Conservation (phyloP, 2,329 filamentous ascomycete species). For the Colletotrichum lentis region DNA sequence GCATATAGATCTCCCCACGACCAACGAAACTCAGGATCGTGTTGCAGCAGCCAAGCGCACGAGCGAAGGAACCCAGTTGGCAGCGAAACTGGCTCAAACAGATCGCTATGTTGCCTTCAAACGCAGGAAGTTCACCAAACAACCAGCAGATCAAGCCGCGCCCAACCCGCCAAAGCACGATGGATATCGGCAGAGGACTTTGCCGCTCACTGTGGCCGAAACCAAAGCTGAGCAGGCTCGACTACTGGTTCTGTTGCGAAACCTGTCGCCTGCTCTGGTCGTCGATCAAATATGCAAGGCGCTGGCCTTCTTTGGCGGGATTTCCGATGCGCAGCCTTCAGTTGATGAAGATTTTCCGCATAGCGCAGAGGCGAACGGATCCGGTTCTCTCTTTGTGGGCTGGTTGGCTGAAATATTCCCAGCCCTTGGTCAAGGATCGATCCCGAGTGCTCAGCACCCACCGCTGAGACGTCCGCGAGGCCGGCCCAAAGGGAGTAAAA, state of each 20-base stretch:
- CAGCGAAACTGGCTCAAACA: slow-evolving; percentile 64
- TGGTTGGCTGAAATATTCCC: slow-evolving; percentile 73
- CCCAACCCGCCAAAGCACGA: slow-evolving; percentile 34
- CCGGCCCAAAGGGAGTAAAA: slow-evolving; percentile 60
- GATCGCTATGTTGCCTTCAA: slow-evolving; percentile 62
- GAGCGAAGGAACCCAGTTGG: slow-evolving; percentile 67
- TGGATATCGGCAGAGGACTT: slow-evolving; percentile 38
- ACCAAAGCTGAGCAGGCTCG: slow-evolving; percentile 68
- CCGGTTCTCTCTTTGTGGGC: slow-evolving; percentile 65
- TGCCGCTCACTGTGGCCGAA: slow-evolving; percentile 53
- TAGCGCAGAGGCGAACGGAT: slow-evolving; percentile 64
- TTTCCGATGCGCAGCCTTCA: slow-evolving; percentile 63
- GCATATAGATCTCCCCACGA: slow-evolving; percentile 63
- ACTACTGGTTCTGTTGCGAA: slow-evolving; percentile 64
- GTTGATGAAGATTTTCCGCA: slow-evolving; percentile 61
- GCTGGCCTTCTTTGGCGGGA: slow-evolving; percentile 69
- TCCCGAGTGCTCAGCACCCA: slow-evolving; percentile 25
- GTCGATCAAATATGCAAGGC: slow-evolving; percentile 71
- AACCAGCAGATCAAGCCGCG: background rate
- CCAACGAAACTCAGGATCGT: slow-evolving; percentile 57
- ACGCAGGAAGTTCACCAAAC: slow-evolving; percentile 49
- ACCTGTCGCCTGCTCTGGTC: slow-evolving; percentile 62
- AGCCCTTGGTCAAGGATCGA: slow-evolving; percentile 43
- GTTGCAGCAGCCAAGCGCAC: slow-evolving; percentile 66
- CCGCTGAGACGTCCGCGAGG: slow-evolving; percentile 48